Evolutionary conservation across 2,329 filamentous ascomycete genomes (phyloP).

Genomic region (Beauveria pseudobassiana): DNA sequence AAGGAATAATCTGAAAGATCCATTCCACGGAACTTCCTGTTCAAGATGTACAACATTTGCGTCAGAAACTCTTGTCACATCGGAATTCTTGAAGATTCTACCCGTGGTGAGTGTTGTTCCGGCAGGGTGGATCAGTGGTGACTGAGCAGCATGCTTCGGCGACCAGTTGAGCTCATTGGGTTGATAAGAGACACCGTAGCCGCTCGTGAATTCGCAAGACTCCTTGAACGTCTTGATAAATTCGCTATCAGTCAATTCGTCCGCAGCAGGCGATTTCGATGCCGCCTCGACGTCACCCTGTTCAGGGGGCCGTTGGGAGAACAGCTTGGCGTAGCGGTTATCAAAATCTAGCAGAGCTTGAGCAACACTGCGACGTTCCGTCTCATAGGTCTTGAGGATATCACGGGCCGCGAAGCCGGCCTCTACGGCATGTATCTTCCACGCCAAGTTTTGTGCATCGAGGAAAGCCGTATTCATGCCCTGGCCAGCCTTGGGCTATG

Average conservation of each 20-base stretch:
- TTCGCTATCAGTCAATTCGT: conserved; percentile 49
- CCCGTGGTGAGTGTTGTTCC: conserved; percentile 63
- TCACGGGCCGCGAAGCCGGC: conserved; percentile 68
- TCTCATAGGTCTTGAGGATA: conserved; percentile 77
- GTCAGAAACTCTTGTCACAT: conserved; percentile 80
- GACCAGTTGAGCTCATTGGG: conserved; percentile 83
- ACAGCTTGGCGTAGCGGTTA: conserved; percentile 81
- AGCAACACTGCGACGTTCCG: conserved; percentile 76
- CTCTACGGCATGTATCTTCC: conserved; percentile 93
- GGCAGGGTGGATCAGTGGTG: conserved; percentile 58
- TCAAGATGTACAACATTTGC: conserved; percentile 86
- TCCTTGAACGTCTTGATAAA: conserved; percentile 90
- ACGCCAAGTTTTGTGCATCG: conserved; percentile 82
- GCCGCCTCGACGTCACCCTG: conserved; percentile 66
- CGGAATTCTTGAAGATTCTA: conserved; percentile 66
- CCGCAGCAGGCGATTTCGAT: conserved; percentile 27
- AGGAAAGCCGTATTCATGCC: conserved; percentile 76
- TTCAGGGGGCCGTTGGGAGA: conserved; percentile 70
- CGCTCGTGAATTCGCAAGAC: conserved; percentile 84
- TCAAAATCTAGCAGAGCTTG: conserved; percentile 82
- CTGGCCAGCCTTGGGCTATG: conserved; percentile 66
- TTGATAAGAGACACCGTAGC: conserved; percentile 82
- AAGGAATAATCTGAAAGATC: conserved; percentile 77
- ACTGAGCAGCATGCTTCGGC: conserved; percentile 60
- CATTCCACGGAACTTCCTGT: conserved; percentile 83